Evolutionary conservation across 1,139 yeast genomes (phyloP), one percentile per base, ranked within the genome.

Genomic region (Torulaspora globosa): DNA sequence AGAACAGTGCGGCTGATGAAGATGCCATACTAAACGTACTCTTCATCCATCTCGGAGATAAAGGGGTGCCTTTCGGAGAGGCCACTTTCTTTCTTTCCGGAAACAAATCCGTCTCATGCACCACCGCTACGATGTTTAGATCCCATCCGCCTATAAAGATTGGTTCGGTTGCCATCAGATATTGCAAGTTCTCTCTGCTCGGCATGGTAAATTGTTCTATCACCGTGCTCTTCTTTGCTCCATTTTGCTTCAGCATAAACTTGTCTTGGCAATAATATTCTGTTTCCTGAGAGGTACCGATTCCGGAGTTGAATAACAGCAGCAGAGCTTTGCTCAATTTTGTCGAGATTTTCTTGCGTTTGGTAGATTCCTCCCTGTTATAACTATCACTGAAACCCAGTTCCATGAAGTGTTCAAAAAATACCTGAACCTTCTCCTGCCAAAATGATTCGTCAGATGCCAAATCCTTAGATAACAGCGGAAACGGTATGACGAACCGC

Each of bases 361-460:
- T 88, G 2, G 96, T 83, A 28, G 77, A 69, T 52, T 82, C 80
- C 14, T 84, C 87, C 32, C 85, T 71, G 54, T 92, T 86, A 46
- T 82, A 84, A 19, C 84, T 75, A 15, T 84, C 76, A 54, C 84
- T 78, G 46, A 89, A 78, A 34, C 79, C 79, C 62, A 85, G 80
- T 26, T 74, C 68, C 62, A 85, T 84, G 66, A 90, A 82, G 48
- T 82, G 77, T 60, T 87, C 94, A 56, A 84, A 75, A 60, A 89
- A 88, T 32, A 80, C 80, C 63, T 89, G 96, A 0, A 88, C 82
- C 31, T 83, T 82, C 38, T 72, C 73, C 49, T 78, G 79, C 97
- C 97, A 90, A 59, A 90, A 86, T 41, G 69, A 68, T 15, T 68
- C 66, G 54, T 78, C 81, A 47, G 75, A 74, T 1, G 78, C 63